Evolutionary conservation across 192 early-diverging fungal genomes (phyloP).

Genomic region (Rhizoclosmatium sp.): DNA sequence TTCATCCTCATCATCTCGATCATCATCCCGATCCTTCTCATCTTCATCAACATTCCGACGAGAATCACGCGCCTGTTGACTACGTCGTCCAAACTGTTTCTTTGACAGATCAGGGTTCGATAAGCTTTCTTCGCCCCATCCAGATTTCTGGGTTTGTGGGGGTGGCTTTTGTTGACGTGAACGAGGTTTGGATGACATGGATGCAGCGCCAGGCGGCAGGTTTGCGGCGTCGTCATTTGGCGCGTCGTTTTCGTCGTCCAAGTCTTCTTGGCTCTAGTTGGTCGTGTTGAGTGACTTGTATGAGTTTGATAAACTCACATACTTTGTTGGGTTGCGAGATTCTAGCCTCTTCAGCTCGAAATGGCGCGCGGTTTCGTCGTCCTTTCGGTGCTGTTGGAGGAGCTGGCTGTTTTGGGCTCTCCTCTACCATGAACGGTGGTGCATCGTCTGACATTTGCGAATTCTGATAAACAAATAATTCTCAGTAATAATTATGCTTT

Average conservation of each 20-base stretch:
- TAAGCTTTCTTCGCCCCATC: constrained; percentile 33
- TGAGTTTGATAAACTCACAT: not conserved
- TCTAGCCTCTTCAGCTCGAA: not conserved
- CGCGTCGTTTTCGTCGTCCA: not conserved
- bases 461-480: too few relatives aligned
- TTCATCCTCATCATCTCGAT: constrained; percentile 8
- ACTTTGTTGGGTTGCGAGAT: not conserved
- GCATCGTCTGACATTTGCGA: too few relatives aligned
- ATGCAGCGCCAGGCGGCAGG: constrained; percentile 16
- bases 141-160: not conserved
- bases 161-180: not conserved
- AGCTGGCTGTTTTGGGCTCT: not conserved
- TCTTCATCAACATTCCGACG: not conserved
- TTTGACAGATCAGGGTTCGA: not conserved
- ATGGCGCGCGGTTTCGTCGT: not conserved
- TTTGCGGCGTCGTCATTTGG: not conserved
- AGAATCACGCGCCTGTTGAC: not conserved
- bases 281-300: not conserved
- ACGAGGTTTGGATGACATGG: not conserved
- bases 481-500: constrained; percentile 1
- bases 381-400: constrained; percentile 8
- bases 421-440: too few relatives aligned
- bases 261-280: not conserved
- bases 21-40: not conserved
- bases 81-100: constrained; percentile 1